Evolutionary conservation across 257 asterid genomes (phyloP), one percentile per base, ranked within the genome.

Genomic region (Scutellaria minor): DNA sequence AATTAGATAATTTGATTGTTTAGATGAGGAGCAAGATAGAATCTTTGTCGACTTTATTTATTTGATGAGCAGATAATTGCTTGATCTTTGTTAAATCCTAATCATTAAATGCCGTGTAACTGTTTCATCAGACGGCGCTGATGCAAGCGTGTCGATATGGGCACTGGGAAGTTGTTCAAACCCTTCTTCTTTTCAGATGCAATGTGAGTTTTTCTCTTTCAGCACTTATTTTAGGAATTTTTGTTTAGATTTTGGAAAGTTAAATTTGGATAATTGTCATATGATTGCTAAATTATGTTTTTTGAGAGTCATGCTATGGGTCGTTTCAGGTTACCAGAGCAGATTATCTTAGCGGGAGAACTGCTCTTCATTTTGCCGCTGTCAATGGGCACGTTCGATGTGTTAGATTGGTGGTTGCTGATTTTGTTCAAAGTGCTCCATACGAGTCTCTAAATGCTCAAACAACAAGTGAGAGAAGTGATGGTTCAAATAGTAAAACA

Each of bases 161-260:
- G 61, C 98, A 87, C 64, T 93, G 98, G 97, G 97, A 93, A 90
- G 98, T 90, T 80, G 96, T 90, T 60, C 99, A 95, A 74, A 92
- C 96, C 45, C 98, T 95, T 77, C 94, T 95, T 80, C 95, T 95
- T 37, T 92, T 90, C 84, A 84, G 87, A 87, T 92, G 98, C 91
- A 92, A 90, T 74, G 99, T 95, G 81, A 89, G 96, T 54, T 24
- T 54, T 52, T 13, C 6, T 45, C 35, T 45, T 47, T 6, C 8
- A 46, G 51, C 5, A 31, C n/a, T 31, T 52, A n/a, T 40, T 35
- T 46, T 58, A 39, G 54, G 74, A 35, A 51, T 37, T 27, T 47
- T 44, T 11, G 59, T 18, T 53, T 53, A 15, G 59, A 53, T 53
- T 37, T 22, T 27, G 5, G 52, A 20, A 58, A 59, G 64, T 56